These are phyloP conservation scores for Pleomassaria siparia DNA, from an alignment of 2,329 filamentous ascomycete genomes.

Conservation along the genomic window DNA sequence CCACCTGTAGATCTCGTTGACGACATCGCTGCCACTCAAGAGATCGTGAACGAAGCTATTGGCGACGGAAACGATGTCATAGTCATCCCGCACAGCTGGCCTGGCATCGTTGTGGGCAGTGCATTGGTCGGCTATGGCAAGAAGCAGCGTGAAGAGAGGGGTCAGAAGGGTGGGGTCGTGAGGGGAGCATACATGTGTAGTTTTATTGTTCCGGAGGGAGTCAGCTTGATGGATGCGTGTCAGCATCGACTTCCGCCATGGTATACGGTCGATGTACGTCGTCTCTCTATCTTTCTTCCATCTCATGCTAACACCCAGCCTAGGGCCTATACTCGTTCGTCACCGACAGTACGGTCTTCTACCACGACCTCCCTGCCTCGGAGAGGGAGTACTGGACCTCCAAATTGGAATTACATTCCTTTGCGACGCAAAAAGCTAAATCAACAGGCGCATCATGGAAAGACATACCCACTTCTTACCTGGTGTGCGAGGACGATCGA, in stretches of 20 bases:
- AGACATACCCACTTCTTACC: constrained; percentile 38
- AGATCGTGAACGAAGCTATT: constrained; percentile 39
- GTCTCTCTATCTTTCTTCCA: not conserved
- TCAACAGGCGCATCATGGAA: constrained; percentile 36
- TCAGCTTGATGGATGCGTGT: constrained; percentile 33
- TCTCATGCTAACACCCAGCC: not conserved
- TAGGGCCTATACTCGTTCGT: constrained; percentile 4
- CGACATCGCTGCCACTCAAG: constrained; percentile 38
- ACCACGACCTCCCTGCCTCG: constrained; percentile 27
- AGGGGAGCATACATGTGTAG: constrained; percentile 40
- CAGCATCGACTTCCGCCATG: constrained; percentile 28
- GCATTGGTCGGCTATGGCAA: constrained; percentile 40
- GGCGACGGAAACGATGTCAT: constrained; percentile 46
- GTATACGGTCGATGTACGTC: constrained; percentile 28
- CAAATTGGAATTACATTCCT: constrained; percentile 24
- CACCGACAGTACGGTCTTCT: constrained; percentile 17
- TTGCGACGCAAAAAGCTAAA: constrained; percentile 26
- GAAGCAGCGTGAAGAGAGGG: constrained; percentile 32
- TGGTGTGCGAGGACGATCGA: constrained; percentile 42
- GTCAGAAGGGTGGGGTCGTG: constrained; percentile 44
- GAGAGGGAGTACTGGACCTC: constrained; percentile 19
- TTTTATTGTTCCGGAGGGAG: constrained; percentile 40
- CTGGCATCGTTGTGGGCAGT: constrained; percentile 45
- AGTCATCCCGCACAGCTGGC: constrained; percentile 49
- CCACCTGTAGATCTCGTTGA: constrained; percentile 32